phyloP scores from a whole-genome alignment of 2,329 filamentous ascomycete species.

The Colletotrichum tofieldiae region DNA sequence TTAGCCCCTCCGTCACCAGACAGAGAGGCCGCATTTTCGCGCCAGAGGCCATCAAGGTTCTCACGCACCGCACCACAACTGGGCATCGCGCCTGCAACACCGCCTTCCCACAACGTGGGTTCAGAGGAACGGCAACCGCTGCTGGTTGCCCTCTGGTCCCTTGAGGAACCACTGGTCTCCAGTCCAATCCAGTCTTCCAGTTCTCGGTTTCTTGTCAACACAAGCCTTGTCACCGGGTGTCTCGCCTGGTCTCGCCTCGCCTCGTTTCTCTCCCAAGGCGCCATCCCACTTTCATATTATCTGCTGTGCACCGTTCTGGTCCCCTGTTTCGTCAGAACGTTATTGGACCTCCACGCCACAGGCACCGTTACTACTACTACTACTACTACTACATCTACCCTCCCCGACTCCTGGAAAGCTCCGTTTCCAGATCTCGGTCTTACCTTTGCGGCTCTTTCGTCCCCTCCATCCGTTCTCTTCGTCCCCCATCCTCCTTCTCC shows the following conservation, averaged over 20 bases:
- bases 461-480: conserved; percentile 3
- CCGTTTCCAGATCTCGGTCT: conserved; percentile 22
- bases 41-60: conserved; percentile 42
- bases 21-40: conserved; percentile 41
- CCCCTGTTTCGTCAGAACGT: conserved; percentile 4
- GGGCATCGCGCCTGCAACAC: conserved; percentile 38
- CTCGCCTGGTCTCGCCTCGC: conserved; percentile 19
- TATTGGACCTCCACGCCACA: conserved; percentile 20
- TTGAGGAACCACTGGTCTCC: conserved; percentile 12
- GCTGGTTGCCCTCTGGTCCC: conserved; percentile 18
- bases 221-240: conserved; percentile 29
- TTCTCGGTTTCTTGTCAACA: conserved; percentile 2
- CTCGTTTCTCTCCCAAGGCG: conserved; percentile 11
- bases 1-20: conserved; percentile 41
- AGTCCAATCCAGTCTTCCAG: conserved; percentile 4
- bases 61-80: conserved; percentile 31
- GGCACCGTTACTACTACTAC: conserved; percentile 3
- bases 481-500: not conserved
- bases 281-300: conserved; percentile 15
- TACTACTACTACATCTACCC: conserved; percentile 30
- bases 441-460: conserved; percentile 36
- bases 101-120: conserved; percentile 32
- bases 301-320: conserved; percentile 5
- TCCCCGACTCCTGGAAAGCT: conserved; percentile 10
- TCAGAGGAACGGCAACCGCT: conserved; percentile 2